phyloP scores from a whole-genome alignment of 495 filamentous ascomycete species.

The Talaromyces thailandensis region DNA sequence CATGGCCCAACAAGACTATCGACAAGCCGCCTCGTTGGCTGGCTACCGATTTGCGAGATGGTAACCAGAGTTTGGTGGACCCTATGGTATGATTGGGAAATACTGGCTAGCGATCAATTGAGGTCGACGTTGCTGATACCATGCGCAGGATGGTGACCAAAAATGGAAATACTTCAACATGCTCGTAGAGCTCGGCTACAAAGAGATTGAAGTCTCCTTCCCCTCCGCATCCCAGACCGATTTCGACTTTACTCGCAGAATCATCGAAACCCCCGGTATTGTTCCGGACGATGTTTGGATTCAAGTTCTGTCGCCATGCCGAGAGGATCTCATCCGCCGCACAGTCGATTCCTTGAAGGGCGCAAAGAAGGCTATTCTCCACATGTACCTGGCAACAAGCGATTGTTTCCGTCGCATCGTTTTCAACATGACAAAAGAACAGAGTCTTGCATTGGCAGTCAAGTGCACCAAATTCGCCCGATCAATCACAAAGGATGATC shows the following conservation, averaged over 20 bases:
- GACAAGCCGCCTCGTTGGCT: conserved; percentile 79
- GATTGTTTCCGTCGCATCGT: conserved; percentile 86
- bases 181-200: conserved; percentile 89
- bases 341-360: conserved; percentile 88
- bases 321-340: conserved; percentile 82
- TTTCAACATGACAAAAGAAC: conserved; percentile 75
- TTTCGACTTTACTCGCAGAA: conserved; percentile 85
- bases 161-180: conserved; percentile 94
- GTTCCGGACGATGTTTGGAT: conserved; percentile 93
- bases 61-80: conserved; percentile 80
- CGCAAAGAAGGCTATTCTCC: conserved; percentile 90
- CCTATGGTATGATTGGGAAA: conserved; percentile 58
- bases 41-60: conserved; percentile 76
- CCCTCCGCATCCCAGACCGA: conserved; percentile 90
- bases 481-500: conserved; percentile 92
- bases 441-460: conserved; percentile 77
- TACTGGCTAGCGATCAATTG: not conserved
- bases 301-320: conserved; percentile 89
- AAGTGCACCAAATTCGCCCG: conserved; percentile 79
- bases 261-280: conserved; percentile 78
- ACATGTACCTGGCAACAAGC: conserved; percentile 94
- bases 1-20: conserved; percentile 79
- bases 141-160: conserved; percentile 70
- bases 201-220: conserved; percentile 96
- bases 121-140: not conserved